Conservation (phyloP, 2,329 filamentous ascomycete genomes). For the Bipolaris sorokiniana region DNA sequence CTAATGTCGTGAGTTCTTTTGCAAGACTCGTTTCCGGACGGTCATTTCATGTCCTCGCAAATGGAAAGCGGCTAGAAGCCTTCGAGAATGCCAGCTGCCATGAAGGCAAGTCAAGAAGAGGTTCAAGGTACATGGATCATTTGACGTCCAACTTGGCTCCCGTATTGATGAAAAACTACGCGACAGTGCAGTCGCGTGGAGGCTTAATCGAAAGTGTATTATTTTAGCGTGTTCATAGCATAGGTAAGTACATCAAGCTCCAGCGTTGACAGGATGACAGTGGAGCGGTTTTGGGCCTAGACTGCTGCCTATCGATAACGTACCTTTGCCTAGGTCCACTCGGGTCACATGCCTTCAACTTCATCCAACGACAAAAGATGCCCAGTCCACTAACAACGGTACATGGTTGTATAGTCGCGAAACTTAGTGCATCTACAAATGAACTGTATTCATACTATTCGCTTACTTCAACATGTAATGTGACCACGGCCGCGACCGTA, state of each 20-base stretch:
- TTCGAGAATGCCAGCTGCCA: too few relatives aligned
- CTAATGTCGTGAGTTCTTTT: too few relatives aligned
- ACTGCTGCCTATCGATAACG: background rate
- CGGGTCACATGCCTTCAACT: background rate
- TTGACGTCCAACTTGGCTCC: too few relatives aligned
- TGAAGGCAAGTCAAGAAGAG: too few relatives aligned
- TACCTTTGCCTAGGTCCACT: background rate
- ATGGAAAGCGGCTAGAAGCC: too few relatives aligned
- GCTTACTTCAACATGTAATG: slow-evolving; percentile 7
- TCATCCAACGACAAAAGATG: background rate
- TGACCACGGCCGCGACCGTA: background rate
- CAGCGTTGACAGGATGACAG: background rate
- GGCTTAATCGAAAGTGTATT: background rate
- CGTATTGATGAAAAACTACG: too few relatives aligned
- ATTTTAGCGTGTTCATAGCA: background rate
- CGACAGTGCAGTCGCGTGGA: background rate
- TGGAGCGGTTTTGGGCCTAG: background rate
- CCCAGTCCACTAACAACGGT: background rate
- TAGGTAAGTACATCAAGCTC: background rate
- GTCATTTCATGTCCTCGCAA: too few relatives aligned
- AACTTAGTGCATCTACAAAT: background rate
- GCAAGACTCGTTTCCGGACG: too few relatives aligned
- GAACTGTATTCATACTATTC: background rate
- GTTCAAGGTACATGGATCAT: too few relatives aligned
- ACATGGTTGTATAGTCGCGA: background rate